Base-by-base conservation (phyloP, 371 early-diverging fungal genomes). In the Mortierella sp. region DNA sequence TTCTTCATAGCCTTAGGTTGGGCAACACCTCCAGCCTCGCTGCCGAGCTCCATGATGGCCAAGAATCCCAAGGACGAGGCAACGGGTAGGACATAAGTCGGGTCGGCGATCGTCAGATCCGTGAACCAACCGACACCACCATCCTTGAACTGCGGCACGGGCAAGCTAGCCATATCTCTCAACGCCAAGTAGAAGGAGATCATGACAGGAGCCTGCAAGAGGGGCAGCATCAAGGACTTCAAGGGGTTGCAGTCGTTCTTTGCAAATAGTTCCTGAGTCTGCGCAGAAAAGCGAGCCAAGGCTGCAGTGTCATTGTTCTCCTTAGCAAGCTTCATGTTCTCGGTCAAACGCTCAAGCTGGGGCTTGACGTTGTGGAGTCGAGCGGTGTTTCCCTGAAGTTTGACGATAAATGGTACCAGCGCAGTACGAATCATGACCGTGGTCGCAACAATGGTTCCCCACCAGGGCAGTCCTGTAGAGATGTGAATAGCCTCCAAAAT, bases 401-500 rank as follows among this genome's bases (percentile, higher is more conserved):
- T 91, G 71, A 95, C 79, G 61, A 90, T 85, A 28, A 95, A 56
- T 0, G 97, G 97, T 43, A 95, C 78, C 39, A 95, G 60, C 1
- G 86, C 82, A 1, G 88, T 52, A 60, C 97, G 94, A 9, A 94
- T 83, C 6, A 84, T 55, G 11, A 97, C 43, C 0, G 95, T 96
- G 0, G 90, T 81, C 4, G 79, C 80, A 2, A 86, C 87, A 56
- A 98, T 96, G 7, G 96, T 89, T 0, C 84, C 94, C 93, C 93
- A 97, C 98, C 98, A 98, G 11, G 97, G 97, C 54, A 98, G 65
- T 1, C 95, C 97, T 11, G 90, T 88, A 41, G 83, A 81, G 7
- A 97, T 91, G 72, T 95, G 89, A 39, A 94, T 78, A 23, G 84
- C 84, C 79, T 98, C 98, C 54, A 97, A 64, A 24, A 89, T 64